Percentiles rank a stretch among this genome's conserved stretches.
Conservation (phyloP, 768 basidiomycete species). For the Auriscalpium vulgare region DNA sequence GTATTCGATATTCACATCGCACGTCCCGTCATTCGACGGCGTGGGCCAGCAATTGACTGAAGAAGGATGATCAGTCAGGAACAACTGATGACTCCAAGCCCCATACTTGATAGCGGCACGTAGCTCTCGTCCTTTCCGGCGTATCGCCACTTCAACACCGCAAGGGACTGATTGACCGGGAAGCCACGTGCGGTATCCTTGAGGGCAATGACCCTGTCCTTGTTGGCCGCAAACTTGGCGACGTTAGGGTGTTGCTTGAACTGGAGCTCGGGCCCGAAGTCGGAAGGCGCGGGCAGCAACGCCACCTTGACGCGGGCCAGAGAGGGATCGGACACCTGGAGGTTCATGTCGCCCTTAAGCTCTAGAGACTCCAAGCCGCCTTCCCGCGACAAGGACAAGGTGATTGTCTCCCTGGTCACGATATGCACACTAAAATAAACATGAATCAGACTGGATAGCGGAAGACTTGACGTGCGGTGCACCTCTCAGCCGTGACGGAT, state of each 20-base stretch:
- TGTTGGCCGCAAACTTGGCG: constrained; percentile 68
- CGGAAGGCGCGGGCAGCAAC: constrained; percentile 47
- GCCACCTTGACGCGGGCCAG: constrained; percentile 62
- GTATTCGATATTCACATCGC: constrained; percentile 94
- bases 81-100: background rate
- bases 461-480: constrained; percentile 5
- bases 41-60: constrained; percentile 97
- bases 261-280: constrained; percentile 66
- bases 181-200: constrained; percentile 80
- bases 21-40: constrained; percentile 84
- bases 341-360: constrained; percentile 91
- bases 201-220: constrained; percentile 63
- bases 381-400: constrained; percentile 76
- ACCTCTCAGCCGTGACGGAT: constrained; percentile 73
- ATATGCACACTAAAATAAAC: constrained; percentile 64
- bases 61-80: background rate
- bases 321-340: constrained; percentile 74
- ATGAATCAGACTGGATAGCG: background rate
- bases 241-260: constrained; percentile 98
- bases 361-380: constrained; percentile 89
- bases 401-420: constrained; percentile 75
- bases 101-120: constrained; percentile 85
- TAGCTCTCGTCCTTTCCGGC: constrained; percentile 85
- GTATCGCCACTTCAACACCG: constrained; percentile 91
- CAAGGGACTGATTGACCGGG: constrained; percentile 80